Percentiles rank a stretch among this genome's conserved stretches.
These are phyloP conservation scores for Xylaria castorea DNA, from an alignment of 495 filamentous ascomycete genomes.

Conservation along the genomic window DNA sequence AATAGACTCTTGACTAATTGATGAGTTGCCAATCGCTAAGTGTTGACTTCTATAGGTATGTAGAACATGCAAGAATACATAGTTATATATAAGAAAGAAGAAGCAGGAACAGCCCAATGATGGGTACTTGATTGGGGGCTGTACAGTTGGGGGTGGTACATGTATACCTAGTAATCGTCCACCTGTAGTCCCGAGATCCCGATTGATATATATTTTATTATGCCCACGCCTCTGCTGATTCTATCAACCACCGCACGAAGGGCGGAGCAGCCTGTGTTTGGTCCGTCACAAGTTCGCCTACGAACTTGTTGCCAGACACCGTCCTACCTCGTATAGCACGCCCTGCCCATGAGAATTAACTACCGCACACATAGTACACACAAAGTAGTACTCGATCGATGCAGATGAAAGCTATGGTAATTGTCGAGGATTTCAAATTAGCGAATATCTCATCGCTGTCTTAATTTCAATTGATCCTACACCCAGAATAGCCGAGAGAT, in stretches of 20 bases:
- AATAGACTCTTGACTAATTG: neutral
- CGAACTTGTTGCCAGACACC: neutral
- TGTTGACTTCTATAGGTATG: neutral
- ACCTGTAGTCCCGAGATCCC: slow-evolving; percentile 8
- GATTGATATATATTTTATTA: slow-evolving; percentile 12
- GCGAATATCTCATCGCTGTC: neutral
- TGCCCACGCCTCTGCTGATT: slow-evolving; percentile 10
- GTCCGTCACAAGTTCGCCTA: slow-evolving; percentile 3
- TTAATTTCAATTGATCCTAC: slow-evolving; percentile 21
- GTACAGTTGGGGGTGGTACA: neutral
- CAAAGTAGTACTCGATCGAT: neutral
- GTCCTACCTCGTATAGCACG: neutral
- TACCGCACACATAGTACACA: neutral
- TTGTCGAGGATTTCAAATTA: slow-evolving; percentile 1
- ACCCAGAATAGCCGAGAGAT: slow-evolving; percentile 22
- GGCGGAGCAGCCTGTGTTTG: neutral
- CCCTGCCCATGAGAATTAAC: neutral
- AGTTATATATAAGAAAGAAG: neutral
- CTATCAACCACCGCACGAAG: neutral
- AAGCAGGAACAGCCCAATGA: neutral
- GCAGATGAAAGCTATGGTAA: neutral
- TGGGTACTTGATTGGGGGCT: neutral
- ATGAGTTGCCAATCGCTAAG: neutral
- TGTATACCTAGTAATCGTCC: neutral
- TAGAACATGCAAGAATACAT: neutral